Conservation (phyloP, 1,139 yeast genomes). For the Geotrichum bryndzae region DNA sequence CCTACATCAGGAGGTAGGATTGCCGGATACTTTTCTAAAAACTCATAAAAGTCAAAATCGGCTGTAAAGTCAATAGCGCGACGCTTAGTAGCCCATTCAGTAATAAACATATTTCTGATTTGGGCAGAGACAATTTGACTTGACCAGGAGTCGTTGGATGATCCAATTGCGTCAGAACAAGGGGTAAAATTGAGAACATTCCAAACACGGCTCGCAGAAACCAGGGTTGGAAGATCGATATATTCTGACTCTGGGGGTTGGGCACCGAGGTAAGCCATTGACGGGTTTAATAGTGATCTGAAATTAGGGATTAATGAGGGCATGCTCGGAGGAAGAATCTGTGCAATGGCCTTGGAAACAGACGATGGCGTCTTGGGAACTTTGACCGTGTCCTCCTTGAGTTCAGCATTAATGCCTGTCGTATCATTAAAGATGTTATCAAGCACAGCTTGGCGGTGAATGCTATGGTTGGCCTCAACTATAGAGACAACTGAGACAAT, state of each 20-base stretch:
- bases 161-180: conserved; percentile 26
- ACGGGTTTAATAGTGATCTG: conserved; percentile 23
- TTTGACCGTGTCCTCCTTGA: conserved; percentile 36
- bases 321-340: conserved; percentile 14
- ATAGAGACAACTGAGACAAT: conserved; percentile 35
- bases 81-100: conserved; percentile 37
- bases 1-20: conserved; percentile 33
- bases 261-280: conserved; percentile 24
- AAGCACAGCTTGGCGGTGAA: conserved; percentile 27
- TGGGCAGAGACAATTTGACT: conserved; percentile 35
- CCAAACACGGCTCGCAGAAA: conserved; percentile 36
- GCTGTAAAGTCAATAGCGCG: conserved; percentile 36
- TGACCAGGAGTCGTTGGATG: conserved; percentile 33
- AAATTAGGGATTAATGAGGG: conserved; percentile 19
- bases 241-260: conserved; percentile 10
- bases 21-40: conserved; percentile 33
- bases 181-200: conserved; percentile 32
- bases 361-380: conserved; percentile 33
- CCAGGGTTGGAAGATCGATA: conserved; percentile 23
- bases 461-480: conserved; percentile 31
- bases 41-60: conserved; percentile 38
- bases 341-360: conserved; percentile 26
- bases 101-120: conserved; percentile 32
- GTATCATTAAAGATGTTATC: conserved; percentile 35
- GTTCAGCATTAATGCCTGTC: conserved; percentile 36